Conservation (phyloP, 345 rosid genomes). For the Erysimum cheiranthoides region DNA sequence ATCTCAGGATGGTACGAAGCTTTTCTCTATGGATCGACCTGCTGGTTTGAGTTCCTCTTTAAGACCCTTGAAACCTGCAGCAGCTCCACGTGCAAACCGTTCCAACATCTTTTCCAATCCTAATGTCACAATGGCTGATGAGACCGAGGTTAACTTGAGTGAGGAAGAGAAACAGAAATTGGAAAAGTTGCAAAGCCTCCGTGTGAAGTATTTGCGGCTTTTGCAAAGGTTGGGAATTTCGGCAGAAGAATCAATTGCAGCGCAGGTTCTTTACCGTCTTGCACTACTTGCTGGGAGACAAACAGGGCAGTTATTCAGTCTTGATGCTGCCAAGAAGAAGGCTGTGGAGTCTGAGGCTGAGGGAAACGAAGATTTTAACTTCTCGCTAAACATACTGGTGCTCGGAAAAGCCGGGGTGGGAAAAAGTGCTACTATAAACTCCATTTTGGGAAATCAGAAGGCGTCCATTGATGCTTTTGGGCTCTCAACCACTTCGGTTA, state of each 20-base stretch:
- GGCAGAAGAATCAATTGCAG: conserved; percentile 76
- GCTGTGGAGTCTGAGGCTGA: conserved; percentile 79
- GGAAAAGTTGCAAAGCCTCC: conserved; percentile 74
- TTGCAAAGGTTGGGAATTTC: conserved; percentile 79
- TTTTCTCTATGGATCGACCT: conserved; percentile 90
- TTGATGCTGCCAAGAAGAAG: conserved; percentile 76
- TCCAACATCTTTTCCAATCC: conserved; percentile 60
- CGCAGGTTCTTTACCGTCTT: conserved; percentile 83
- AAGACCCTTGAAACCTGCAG: conserved; percentile 68
- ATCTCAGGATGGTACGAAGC: conserved; percentile 87
- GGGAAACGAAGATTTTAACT: conserved; percentile 63
- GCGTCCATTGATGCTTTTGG: conserved; percentile 75
- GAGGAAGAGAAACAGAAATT: conserved; percentile 85
- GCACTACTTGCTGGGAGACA: conserved; percentile 81
- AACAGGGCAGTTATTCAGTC: conserved; percentile 67
- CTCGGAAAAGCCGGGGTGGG: conserved; percentile 97
- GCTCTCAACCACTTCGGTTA: conserved; percentile 70
- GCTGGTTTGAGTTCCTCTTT: conserved; percentile 93
- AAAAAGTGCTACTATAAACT: conserved; percentile 91
- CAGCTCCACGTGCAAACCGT: conserved; percentile 66
- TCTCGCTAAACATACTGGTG: conserved; percentile 79
- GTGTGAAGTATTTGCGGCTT: conserved; percentile 89
- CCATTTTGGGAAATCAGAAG: conserved; percentile 81
- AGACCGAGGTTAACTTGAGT: conserved; percentile 65
- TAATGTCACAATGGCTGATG: conserved; percentile 51